A percentile compares a stretch with the other conserved stretches of the same genome.
These are phyloP conservation scores for Decorospora gaudefroyi DNA, from an alignment of 2,329 filamentous ascomycete genomes.

Conservation along the genomic window DNA sequence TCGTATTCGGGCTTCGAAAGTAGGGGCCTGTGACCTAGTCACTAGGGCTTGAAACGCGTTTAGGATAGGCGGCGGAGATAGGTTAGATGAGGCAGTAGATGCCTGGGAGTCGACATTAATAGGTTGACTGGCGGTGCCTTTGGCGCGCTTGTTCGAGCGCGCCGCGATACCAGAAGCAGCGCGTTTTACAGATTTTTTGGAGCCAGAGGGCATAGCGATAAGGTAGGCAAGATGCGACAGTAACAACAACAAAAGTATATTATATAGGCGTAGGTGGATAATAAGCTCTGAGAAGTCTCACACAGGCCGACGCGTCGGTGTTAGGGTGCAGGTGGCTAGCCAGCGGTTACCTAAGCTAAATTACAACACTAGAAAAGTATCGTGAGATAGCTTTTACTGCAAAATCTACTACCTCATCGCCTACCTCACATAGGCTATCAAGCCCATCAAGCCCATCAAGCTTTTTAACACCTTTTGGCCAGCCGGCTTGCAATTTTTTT, in stretches of 20 bases:
- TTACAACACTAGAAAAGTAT: constrained; percentile 5
- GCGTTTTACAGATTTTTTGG: constrained; percentile 2
- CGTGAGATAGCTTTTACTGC: constrained; percentile 3
- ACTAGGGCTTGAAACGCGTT: constrained; percentile 5
- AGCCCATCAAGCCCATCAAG: too few relatives aligned
- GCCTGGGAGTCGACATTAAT: constrained; percentile 1
- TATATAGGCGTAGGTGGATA: constrained; percentile 1
- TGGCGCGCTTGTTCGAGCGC: constrained; percentile 1
- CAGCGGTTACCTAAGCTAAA: too few relatives aligned
- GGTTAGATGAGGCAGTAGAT: neutral
- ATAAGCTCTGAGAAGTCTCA: too few relatives aligned
- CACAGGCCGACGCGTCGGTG: too few relatives aligned
- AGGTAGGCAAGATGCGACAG: neutral
- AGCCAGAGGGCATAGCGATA: neutral
- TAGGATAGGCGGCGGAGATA: constrained; percentile 1
- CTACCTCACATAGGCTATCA: neutral
- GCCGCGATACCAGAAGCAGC: neutral
- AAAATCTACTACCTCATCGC: constrained; percentile 1
- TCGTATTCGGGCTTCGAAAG: constrained; percentile 3
- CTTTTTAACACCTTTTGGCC: neutral
- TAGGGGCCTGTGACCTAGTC: neutral
- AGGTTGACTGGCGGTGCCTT: constrained; percentile 6
- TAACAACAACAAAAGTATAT: neutral
- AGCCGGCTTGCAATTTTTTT: constrained; percentile 1
- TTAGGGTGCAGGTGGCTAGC: too few relatives aligned